Conservation (phyloP, 805 yeast species). For the Metschnikowia arizonensis region DNA sequence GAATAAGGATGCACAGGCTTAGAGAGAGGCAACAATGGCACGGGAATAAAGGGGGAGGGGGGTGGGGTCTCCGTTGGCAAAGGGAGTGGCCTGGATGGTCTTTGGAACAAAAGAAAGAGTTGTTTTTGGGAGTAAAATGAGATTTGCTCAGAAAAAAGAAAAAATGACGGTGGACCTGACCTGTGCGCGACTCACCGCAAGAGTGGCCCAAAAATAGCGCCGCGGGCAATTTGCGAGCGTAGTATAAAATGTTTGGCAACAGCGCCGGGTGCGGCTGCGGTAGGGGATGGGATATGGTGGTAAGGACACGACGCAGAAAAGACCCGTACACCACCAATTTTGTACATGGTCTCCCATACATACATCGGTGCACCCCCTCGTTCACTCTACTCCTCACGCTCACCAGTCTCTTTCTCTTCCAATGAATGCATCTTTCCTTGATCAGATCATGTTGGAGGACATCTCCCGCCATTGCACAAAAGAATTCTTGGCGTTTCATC, state of each 20-base stretch:
- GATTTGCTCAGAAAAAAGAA: constrained; percentile 3
- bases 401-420: not conserved
- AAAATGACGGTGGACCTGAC: constrained; percentile 1
- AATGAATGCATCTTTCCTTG: constrained; percentile 35
- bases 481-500: constrained; percentile 67
- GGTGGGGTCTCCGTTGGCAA: constrained; percentile 4
- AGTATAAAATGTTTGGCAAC: too few relatives aligned
- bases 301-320: not conserved
- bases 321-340: not conserved
- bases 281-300: not conserved
- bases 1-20: not conserved
- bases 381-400: too few relatives aligned
- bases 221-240: not conserved
- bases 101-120: constrained; percentile 7
- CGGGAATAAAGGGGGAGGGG: too few relatives aligned
- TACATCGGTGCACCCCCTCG: too few relatives aligned
- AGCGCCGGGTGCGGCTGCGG: not conserved
- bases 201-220: constrained; percentile 2
- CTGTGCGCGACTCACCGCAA: constrained; percentile 3
- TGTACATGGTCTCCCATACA: too few relatives aligned
- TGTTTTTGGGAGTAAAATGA: constrained; percentile 3
- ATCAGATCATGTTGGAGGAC: constrained; percentile 73
- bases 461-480: constrained; percentile 74
- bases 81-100: constrained; percentile 2
- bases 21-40: not conserved